Conservation (phyloP, 2,329 filamentous ascomycete species). For the Shiraia sp. region DNA sequence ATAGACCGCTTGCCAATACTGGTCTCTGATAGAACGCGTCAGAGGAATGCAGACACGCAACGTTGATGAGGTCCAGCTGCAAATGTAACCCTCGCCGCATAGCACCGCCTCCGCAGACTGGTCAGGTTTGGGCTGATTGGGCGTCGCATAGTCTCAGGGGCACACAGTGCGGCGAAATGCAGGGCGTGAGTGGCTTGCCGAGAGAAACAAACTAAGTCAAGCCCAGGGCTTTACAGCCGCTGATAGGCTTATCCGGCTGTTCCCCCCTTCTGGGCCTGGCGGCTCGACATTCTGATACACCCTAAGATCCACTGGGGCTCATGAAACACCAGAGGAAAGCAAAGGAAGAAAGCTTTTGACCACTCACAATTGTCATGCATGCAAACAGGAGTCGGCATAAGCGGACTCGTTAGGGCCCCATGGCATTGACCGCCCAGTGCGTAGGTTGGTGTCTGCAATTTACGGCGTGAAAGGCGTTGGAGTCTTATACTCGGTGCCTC, state of each 20-base stretch:
- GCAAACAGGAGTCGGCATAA: slow-evolving; percentile 28
- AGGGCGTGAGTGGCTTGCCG: slow-evolving; percentile 34
- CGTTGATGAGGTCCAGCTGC: slow-evolving; percentile 4
- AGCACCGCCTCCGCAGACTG: slow-evolving; percentile 22
- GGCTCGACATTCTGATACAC: slow-evolving; percentile 35
- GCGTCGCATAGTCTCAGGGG: slow-evolving; percentile 17
- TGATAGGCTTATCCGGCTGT: slow-evolving; percentile 24
- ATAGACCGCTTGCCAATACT: neutral
- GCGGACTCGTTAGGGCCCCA: slow-evolving; percentile 23
- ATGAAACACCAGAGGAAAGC: slow-evolving; percentile 35
- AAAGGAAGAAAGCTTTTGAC: slow-evolving; percentile 25
- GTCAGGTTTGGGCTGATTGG: slow-evolving; percentile 6
- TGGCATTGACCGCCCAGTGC: slow-evolving; percentile 22
- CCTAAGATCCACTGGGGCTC: slow-evolving; percentile 39
- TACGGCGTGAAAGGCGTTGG: slow-evolving; percentile 23
- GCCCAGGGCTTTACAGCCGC: slow-evolving; percentile 18
- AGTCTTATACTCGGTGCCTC: slow-evolving; percentile 32
- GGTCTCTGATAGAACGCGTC: neutral
- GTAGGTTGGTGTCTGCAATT: slow-evolving; percentile 27
- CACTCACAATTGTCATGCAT: slow-evolving; percentile 26
- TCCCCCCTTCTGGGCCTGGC: slow-evolving; percentile 16
- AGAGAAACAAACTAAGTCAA: slow-evolving; percentile 30
- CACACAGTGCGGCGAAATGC: slow-evolving; percentile 18
- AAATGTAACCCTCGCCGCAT: slow-evolving; percentile 9
- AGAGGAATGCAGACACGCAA: slow-evolving; percentile 2